phyloP scores from a whole-genome alignment of 768 basidiomycete species.

The Trametes maxima region DNA sequence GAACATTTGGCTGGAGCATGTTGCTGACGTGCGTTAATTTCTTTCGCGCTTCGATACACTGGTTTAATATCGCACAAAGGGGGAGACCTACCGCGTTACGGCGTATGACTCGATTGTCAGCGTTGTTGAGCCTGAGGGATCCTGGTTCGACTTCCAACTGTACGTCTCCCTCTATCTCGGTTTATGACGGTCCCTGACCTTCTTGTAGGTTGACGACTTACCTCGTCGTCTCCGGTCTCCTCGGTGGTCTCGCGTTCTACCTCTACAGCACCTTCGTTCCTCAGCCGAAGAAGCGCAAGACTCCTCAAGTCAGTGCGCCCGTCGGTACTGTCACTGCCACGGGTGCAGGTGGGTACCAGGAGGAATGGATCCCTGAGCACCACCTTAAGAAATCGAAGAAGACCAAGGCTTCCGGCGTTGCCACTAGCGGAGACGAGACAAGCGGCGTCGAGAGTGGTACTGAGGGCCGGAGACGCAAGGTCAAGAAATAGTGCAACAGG shows the following conservation, averaged over 20 bases:
- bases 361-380: conserved; percentile 93
- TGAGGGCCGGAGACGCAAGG: conserved; percentile 52
- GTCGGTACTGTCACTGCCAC: conserved; percentile 62
- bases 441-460: conserved; percentile 49
- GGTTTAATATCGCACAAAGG: conserved; percentile 40
- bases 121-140: conserved; percentile 77
- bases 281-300: conserved; percentile 60
- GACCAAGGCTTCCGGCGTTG: conserved; percentile 55
- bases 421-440: conserved; percentile 64
- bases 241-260: conserved; percentile 66
- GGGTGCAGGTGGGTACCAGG: conserved; percentile 72
- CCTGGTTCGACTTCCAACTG: conserved; percentile 82
- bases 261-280: conserved; percentile 69
- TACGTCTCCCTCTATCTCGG: conserved; percentile 40
- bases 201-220: conserved; percentile 65
- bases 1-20: conserved; percentile 76
- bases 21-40: conserved; percentile 51
- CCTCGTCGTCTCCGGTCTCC: conserved; percentile 60
- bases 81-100: conserved; percentile 56
- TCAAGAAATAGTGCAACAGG: conserved; percentile 46
- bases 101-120: conserved; percentile 79
- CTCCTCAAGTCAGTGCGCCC: conserved; percentile 52
- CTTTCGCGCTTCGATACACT: neutral
- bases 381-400: conserved; percentile 73
- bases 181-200: conserved; percentile 7